Conservation (phyloP, 1,284 basidiomycete genomes). For the Cryptococcus hybrid region DNA sequence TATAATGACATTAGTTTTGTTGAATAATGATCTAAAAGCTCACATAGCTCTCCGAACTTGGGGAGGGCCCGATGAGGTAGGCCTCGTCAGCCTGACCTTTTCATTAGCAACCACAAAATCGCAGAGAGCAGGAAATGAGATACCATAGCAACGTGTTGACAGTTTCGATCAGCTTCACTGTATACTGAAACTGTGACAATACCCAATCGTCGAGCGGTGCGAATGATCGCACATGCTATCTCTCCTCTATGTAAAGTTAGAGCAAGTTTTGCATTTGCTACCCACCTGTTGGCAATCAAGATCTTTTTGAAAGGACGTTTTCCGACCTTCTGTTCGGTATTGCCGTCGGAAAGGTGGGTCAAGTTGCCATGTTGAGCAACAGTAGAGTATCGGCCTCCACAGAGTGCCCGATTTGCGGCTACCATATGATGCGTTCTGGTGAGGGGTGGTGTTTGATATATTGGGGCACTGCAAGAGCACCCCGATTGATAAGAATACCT, state of each 20-base stretch:
- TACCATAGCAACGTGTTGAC: constrained; percentile 67
- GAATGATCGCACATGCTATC: constrained; percentile 91
- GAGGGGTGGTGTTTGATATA: too few species aligned
- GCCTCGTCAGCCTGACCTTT: constrained; percentile 84
- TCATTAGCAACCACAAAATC: not conserved
- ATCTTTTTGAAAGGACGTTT: constrained; percentile 59
- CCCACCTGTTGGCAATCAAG: constrained; percentile 75
- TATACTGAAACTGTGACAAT: constrained; percentile 91
- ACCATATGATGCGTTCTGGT: too few species aligned
- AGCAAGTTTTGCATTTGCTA: not conserved
- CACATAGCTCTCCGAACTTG: constrained; percentile 84
- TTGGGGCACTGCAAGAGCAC: too few species aligned
- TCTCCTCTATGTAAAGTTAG: constrained; percentile 59
- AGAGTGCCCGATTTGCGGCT: too few species aligned
- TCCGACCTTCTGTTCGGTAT: not conserved
- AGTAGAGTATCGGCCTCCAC: too few species aligned
- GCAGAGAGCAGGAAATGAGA: not conserved
- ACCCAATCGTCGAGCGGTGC: constrained; percentile 80
- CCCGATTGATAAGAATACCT: constrained; percentile 1
- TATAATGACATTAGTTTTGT: constrained; percentile 8
- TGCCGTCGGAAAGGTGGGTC: too few species aligned
- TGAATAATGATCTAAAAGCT: too few species aligned
- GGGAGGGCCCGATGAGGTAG: constrained; percentile 87
- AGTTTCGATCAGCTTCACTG: constrained; percentile 77
- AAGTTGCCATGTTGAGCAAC: too few species aligned